Percentiles rank a stretch among this genome's conserved stretches.
Conservation (phyloP, 2,329 filamentous ascomycete species). For the Leptosphaerulina australis region DNA sequence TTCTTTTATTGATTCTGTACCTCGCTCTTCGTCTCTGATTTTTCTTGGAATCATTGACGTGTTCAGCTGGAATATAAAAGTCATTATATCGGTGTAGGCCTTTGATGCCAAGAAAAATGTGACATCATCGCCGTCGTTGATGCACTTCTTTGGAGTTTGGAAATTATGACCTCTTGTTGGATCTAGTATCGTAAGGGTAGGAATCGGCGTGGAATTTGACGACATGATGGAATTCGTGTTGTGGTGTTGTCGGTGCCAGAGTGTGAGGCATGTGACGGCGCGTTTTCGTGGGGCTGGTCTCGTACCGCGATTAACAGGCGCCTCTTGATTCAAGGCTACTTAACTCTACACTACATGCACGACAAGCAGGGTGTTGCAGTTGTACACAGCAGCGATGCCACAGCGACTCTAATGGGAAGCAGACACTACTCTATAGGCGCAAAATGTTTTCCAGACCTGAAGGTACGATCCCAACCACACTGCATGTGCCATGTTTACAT, state of each 20-base stretch:
- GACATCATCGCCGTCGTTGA: constrained; percentile 85
- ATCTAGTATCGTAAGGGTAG: constrained; percentile 34
- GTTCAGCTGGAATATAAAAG: constrained; percentile 89
- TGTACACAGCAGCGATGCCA: neutral
- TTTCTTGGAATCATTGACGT: constrained; percentile 78
- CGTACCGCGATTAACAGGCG: constrained; percentile 8
- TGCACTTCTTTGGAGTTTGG: constrained; percentile 73
- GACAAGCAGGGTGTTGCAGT: neutral
- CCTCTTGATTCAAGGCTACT: constrained; percentile 2
- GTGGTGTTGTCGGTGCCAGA: constrained; percentile 10
- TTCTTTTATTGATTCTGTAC: constrained; percentile 54
- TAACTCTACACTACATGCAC: constrained; percentile 10
- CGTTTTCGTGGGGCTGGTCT: constrained; percentile 19
- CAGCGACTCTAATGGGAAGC: neutral
- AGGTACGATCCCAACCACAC: neutral
- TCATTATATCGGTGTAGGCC: constrained; percentile 85
- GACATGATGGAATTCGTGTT: constrained; percentile 28
- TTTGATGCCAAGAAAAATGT: constrained; percentile 76
- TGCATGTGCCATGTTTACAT: neutral
- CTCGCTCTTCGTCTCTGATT: constrained; percentile 44
- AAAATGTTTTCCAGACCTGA: neutral
- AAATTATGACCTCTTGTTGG: constrained; percentile 56
- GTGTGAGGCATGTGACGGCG: constrained; percentile 30
- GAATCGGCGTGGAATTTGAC: constrained; percentile 21
- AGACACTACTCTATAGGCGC: neutral